These are phyloP conservation scores for Plasmodium berghei DNA, from an alignment of 169 alveolate species.

Conservation along the genomic window DNA sequence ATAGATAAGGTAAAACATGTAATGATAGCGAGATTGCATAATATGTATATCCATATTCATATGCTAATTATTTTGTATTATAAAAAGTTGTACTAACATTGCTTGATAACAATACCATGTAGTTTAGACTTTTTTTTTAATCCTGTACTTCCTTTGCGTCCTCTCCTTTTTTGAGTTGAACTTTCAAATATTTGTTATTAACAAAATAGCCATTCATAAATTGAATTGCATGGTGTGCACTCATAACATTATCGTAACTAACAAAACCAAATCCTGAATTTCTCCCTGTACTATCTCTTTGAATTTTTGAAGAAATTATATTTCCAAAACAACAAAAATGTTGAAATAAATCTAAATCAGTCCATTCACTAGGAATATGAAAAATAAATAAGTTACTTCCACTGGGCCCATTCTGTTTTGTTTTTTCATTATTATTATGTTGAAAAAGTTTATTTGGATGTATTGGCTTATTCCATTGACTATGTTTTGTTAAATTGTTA, in stretches of 20 bases:
- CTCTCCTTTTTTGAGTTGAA: conserved; percentile 89
- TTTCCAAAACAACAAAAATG: conserved; percentile 92
- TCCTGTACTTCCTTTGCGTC: conserved; percentile 43
- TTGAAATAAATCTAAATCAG: conserved; percentile 86
- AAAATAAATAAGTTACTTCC: conserved; percentile 94
- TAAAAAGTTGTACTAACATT: no score
- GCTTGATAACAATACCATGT: no score
- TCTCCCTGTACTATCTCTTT: conserved; percentile 88
- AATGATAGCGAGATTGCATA: no score
- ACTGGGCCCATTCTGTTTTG: conserved; percentile 88
- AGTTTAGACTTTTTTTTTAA: neutral
- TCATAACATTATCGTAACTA: conserved; percentile 87
- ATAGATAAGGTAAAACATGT: no score
- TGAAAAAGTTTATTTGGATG: conserved; percentile 83
- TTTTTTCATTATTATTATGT: conserved; percentile 78
- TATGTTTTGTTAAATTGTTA: conserved; percentile 87
- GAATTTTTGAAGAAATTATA: conserved; percentile 92
- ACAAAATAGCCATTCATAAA: conserved; percentile 92
- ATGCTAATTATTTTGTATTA: no score
- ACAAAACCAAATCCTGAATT: conserved; percentile 93
- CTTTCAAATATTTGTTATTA: conserved; percentile 90
- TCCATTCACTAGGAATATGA: conserved; percentile 94
- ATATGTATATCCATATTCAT: no score
- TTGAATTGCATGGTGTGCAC: conserved; percentile 93
- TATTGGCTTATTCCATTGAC: conserved; percentile 93